A percentile compares a stretch with the other conserved stretches of the same genome.
These are phyloP conservation scores for Aquilaria malaccensis DNA, from an alignment of 345 rosid genomes.

Conservation along the genomic window DNA sequence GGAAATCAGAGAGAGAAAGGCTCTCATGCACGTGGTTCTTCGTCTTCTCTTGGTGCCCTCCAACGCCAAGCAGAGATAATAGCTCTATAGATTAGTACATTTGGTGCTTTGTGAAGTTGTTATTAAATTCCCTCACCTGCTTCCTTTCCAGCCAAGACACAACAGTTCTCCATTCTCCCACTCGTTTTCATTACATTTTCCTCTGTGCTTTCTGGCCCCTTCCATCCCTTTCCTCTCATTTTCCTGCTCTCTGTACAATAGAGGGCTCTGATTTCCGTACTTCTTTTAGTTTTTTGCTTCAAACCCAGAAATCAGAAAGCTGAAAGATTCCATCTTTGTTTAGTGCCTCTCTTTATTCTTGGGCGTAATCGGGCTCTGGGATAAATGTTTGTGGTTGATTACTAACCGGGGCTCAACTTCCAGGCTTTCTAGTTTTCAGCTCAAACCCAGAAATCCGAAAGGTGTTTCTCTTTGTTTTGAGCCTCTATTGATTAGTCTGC, in stretches of 20 bases:
- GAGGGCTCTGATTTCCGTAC: constrained; percentile 6
- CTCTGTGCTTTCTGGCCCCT: constrained; percentile 21
- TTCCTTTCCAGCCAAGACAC: constrained; percentile 48
- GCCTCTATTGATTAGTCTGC: constrained; percentile 9
- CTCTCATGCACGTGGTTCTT: constrained; percentile 55
- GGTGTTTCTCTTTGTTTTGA: constrained; percentile 1
- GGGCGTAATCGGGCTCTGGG: constrained; percentile 11
- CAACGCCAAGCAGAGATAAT: constrained; percentile 1
- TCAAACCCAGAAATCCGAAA: neutral
- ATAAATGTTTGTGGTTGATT: constrained; percentile 4
- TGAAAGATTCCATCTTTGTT: constrained; percentile 19
- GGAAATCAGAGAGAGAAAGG: neutral
- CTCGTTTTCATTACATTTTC: constrained; percentile 25
- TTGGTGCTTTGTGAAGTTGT: neutral
- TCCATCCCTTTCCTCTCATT: constrained; percentile 13
- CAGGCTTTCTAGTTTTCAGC: no score
- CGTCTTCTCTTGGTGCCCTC: constrained; percentile 28
- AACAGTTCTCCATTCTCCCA: constrained; percentile 10
- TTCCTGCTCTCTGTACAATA: constrained; percentile 7
- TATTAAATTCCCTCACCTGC: constrained; percentile 40
- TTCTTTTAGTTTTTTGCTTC: constrained; percentile 18
- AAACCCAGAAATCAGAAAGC: constrained; percentile 24
- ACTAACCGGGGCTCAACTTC: no score
- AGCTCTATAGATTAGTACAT: neutral
- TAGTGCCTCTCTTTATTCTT: constrained; percentile 7